Conservation (phyloP, 305 asterid genomes). For the Fraxinus baroniana region DNA sequence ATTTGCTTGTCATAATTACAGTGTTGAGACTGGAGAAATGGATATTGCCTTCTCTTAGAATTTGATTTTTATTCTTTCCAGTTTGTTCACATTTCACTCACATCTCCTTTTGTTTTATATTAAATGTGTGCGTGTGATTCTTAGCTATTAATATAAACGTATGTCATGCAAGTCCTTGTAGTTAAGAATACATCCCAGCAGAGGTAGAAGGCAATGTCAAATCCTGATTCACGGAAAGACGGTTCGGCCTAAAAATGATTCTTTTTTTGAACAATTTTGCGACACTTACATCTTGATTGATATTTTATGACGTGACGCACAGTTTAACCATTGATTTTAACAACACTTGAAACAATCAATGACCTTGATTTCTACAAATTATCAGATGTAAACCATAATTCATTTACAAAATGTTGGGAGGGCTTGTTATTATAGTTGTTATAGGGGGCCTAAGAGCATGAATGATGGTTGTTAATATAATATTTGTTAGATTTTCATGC, state of each 20-base stretch:
- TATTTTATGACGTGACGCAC: too few relatives aligned
- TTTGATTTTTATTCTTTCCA: not conserved
- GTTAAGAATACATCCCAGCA: not conserved
- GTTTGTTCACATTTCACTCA: not conserved
- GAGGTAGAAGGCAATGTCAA: not conserved
- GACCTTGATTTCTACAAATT: too few relatives aligned
- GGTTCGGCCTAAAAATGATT: not conserved
- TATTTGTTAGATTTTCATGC: too few relatives aligned
- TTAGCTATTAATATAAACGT: not conserved
- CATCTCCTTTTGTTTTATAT: not conserved
- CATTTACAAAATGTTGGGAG: not conserved
- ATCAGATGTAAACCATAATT: too few relatives aligned
- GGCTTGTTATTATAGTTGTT: not conserved
- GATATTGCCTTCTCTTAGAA: not conserved
- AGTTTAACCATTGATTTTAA: too few relatives aligned
- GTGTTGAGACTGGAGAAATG: not conserved
- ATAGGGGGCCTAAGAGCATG: not conserved
- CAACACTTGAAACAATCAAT: too few relatives aligned
- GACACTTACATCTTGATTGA: too few relatives aligned
- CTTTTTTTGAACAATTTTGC: too few relatives aligned
- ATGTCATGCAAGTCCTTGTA: not conserved
- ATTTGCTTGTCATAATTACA: not conserved
- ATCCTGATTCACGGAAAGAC: not conserved
- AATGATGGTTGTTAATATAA: too few relatives aligned
- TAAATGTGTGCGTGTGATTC: not conserved